Percentiles rank a stretch among this genome's conserved stretches.
These are phyloP conservation scores for Vigna unguiculata DNA, from an alignment of 306 rosid genomes.

Conservation along the genomic window DNA sequence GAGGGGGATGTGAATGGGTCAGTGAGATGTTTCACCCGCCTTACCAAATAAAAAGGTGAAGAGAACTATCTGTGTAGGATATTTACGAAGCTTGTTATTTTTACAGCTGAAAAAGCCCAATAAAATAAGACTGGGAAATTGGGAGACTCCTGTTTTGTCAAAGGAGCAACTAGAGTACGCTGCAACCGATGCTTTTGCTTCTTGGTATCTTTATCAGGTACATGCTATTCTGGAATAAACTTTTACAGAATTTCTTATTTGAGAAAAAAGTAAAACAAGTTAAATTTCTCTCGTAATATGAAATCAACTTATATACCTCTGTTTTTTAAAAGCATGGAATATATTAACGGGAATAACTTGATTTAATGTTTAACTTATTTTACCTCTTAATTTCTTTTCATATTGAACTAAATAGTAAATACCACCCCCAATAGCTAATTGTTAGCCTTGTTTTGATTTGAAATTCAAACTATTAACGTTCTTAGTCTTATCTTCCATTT, in stretches of 20 bases:
- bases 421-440: background rate
- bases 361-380: background rate
- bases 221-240: background rate
- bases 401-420: background rate
- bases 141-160: constrained; percentile 75
- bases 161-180: constrained; percentile 80
- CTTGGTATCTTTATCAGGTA: constrained; percentile 89
- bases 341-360: background rate
- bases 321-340: background rate
- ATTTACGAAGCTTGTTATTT: constrained; percentile 40
- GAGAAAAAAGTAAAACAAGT: background rate
- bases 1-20: background rate
- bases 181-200: constrained; percentile 88
- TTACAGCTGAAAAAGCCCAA: constrained; percentile 80
- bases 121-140: constrained; percentile 75
- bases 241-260: background rate
- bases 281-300: background rate
- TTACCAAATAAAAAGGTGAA: constrained; percentile 11
- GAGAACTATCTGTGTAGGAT: background rate
- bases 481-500: background rate
- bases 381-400: background rate
- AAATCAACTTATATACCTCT: background rate
- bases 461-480: constrained; percentile 12
- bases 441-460: constrained; percentile 2
- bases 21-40: constrained; percentile 14